phyloP scores from a whole-genome alignment of 176 grass and related monocot species.

The Musa schizocarpa region DNA sequence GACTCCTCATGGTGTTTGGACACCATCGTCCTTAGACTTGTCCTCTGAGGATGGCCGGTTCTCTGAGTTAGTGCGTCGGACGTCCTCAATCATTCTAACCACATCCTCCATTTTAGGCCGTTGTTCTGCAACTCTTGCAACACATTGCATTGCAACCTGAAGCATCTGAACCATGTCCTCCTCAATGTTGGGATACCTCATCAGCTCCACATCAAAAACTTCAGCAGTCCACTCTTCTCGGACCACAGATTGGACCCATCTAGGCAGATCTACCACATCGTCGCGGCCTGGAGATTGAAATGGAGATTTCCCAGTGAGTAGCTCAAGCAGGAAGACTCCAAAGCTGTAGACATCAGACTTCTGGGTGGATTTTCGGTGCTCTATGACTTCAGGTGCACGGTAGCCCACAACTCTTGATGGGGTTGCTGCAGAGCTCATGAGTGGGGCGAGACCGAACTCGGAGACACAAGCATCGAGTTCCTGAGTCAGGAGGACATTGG shows the following conservation, averaged over 20 bases:
- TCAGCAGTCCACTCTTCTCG: slow-evolving; percentile 19
- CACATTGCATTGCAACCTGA: slow-evolving; percentile 9
- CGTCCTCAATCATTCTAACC: slow-evolving; percentile 1
- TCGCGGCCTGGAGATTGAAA: slow-evolving; percentile 9
- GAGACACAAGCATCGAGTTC: slow-evolving; percentile 8
- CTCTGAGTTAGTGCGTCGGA: slow-evolving; percentile 5
- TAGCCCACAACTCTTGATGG: slow-evolving; percentile 12
- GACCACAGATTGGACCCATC: slow-evolving; percentile 13
- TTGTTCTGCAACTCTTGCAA: slow-evolving; percentile 7
- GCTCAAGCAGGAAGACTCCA: background rate
- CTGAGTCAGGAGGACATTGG: slow-evolving; percentile 5
- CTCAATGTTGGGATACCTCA: slow-evolving; percentile 8
- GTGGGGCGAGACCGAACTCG: background rate
- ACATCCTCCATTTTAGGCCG: slow-evolving; percentile 14
- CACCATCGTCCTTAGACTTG: background rate
- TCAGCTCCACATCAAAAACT: slow-evolving; percentile 12
- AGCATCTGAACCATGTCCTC: slow-evolving; percentile 14
- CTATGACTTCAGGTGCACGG: slow-evolving; percentile 6
- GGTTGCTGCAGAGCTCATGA: background rate
- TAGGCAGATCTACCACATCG: slow-evolving; percentile 8
- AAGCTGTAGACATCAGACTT: slow-evolving; percentile 15
- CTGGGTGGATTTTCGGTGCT: background rate
- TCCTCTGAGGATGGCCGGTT: slow-evolving; percentile 1
- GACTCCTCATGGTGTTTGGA: background rate
- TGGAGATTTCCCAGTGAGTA: slow-evolving; percentile 14